phyloP scores from a whole-genome alignment of 169 alveolate species.

The Amoebophrya sp. region DNA sequence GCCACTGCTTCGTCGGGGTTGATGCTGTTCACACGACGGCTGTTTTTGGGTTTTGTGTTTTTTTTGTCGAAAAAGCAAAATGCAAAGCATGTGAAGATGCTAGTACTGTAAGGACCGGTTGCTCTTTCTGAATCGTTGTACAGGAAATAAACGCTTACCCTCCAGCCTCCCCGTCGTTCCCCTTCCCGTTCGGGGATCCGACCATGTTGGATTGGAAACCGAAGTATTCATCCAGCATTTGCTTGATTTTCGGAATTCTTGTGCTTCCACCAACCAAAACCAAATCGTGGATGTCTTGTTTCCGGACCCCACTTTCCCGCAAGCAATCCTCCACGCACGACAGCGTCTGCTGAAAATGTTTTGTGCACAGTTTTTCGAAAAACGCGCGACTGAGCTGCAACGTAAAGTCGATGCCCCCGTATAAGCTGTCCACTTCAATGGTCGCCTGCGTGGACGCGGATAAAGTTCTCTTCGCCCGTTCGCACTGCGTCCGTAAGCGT shows the following conservation, averaged over 20 bases:
- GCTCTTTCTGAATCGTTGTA: too few relatives aligned
- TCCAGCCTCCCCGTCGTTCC: too few relatives aligned
- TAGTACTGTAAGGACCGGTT: too few relatives aligned
- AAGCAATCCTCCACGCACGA: conserved; percentile 85
- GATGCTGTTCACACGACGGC: conserved; percentile 86
- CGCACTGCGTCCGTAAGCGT: conserved; percentile 92
- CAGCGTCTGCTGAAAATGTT: conserved; percentile 79
- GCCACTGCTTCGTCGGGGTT: conserved; percentile 99
- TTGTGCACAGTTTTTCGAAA: conserved; percentile 84
- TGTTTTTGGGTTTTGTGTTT: too few relatives aligned
- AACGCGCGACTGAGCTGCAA: conserved; percentile 90
- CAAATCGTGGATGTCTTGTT: conserved; percentile 80
- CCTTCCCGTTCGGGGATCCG: too few relatives aligned
- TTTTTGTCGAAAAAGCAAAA: too few relatives aligned
- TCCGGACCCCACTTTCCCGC: conserved; percentile 77
- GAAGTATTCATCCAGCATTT: conserved; percentile 83
- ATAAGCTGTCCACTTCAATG: conserved; percentile 81
- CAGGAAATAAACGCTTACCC: too few relatives aligned
- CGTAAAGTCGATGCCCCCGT: conserved; percentile 81
- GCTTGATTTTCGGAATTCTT: conserved; percentile 88
- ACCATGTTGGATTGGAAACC: conserved; percentile 91
- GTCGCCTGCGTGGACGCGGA: conserved; percentile 66
- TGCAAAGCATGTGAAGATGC: too few relatives aligned
- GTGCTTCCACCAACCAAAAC: conserved; percentile 95
- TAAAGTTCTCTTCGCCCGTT: conserved; percentile 93